Base-by-base conservation (phyloP, 345 rosid genomes). In the Citrus reticulata region DNA sequence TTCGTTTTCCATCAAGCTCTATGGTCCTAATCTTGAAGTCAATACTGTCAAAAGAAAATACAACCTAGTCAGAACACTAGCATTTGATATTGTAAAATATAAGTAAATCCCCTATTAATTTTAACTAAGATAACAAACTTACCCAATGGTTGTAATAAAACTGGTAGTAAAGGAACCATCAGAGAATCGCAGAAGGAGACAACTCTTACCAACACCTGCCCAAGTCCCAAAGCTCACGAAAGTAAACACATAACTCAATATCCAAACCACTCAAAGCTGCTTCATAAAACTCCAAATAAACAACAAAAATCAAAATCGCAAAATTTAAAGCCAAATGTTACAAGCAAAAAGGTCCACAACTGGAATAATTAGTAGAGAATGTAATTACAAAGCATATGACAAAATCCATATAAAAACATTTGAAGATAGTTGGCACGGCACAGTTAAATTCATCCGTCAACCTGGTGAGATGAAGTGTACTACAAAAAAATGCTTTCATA, bases 101-200 rank as follows among this genome's bases (percentile, higher is more conserved):
- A 32, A 37, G 35, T 25, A 25, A 32, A 6, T 7, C 51, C 63
- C 61, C 32, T 39, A 57, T 13, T 39, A 19, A 4, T 10, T 27
- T 20, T 10, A 61, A 37, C 4, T 5, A 2, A 51, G 17, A 72
- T 60, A 72, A 72, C 75, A 72, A 74, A 80, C 76, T n/a, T 68
- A 95, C 98, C 98, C 98, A 77, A 95, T 95, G 49, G 98, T 95
- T 66, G 98, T 95, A 85, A 95, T 95, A 88, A 95, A 95, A 87
- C 97, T 95, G 70, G 97, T 95, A 20, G 98, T 95, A 83, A 95
- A 95, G 69, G 98, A 95, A 72, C 98, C 98, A 85, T 93, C 97
- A 1, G 97, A 95, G 86, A 95, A 95, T 77, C 97, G 87, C 81
- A 95, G 82, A 69, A 95, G 98, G 81, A 95, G 92, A 83, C 98